phyloP scores from a whole-genome alignment of 306 rosid species.

The Cucurbita maxima region DNA sequence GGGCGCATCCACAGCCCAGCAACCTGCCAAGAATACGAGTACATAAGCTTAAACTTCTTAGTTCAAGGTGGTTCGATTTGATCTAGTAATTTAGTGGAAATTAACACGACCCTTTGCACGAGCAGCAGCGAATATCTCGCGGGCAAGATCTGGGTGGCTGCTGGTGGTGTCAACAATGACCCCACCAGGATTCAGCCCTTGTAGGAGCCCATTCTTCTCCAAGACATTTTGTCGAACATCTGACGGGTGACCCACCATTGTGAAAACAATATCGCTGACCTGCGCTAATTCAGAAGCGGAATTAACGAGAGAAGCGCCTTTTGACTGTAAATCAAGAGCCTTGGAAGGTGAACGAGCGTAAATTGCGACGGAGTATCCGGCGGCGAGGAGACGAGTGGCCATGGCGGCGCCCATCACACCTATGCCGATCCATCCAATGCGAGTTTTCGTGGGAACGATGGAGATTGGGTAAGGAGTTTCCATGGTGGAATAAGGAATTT shows the following conservation, averaged over 20 bases:
- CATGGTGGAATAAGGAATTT: not conserved
- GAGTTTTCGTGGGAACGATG: conserved; percentile 29
- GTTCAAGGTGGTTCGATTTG: not conserved
- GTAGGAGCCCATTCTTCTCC: conserved; percentile 17
- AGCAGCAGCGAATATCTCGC: conserved; percentile 29
- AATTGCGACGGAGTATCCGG: conserved; percentile 55
- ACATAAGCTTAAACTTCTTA: not conserved
- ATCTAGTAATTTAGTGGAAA: not conserved
- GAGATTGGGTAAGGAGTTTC: conserved; percentile 44
- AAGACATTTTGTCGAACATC: conserved; percentile 49
- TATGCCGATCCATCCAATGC: conserved; percentile 64
- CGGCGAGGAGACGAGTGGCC: conserved; percentile 66
- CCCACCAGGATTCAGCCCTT: conserved; percentile 30
- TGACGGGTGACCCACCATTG: conserved; percentile 62
- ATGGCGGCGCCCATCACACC: conserved; percentile 81
- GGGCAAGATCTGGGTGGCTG: conserved; percentile 64
- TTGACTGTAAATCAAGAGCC: conserved; percentile 33
- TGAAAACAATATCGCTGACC: conserved; percentile 38
- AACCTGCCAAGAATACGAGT: not conserved
- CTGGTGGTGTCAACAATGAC: conserved; percentile 58
- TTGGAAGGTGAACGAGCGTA: conserved; percentile 68
- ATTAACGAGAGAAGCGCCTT: conserved; percentile 32
- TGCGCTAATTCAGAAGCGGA: conserved; percentile 38
- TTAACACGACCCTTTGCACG: conserved; percentile 4
- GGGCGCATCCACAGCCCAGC: conserved; percentile 72